Conservation (phyloP, 306 rosid genomes). For the Begonia masoniana region DNA sequence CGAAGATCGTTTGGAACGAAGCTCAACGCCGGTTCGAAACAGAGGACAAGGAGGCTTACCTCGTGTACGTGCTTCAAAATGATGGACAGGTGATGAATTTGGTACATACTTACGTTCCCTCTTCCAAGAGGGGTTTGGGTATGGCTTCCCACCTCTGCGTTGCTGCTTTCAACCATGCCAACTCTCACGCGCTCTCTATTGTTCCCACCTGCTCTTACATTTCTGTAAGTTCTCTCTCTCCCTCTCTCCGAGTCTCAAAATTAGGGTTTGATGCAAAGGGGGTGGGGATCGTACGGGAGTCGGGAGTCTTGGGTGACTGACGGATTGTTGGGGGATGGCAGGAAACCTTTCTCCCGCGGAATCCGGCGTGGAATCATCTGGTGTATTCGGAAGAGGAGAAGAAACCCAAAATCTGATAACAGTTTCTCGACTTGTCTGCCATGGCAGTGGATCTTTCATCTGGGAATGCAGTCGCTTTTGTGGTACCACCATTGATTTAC, state of each 20-base stretch:
- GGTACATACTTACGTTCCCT: constrained; percentile 74
- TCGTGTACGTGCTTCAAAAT: constrained; percentile 30
- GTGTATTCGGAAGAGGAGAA: constrained; percentile 30
- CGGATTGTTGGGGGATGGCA: constrained; percentile 16
- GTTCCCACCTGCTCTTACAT: constrained; percentile 77
- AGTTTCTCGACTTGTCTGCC: too few species aligned
- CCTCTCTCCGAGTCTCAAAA: neutral
- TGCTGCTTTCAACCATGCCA: constrained; percentile 78
- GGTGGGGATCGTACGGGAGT: too few species aligned
- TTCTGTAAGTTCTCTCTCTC: constrained; percentile 38
- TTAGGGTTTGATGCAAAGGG: neutral
- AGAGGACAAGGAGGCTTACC: constrained; percentile 66
- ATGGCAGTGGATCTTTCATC: too few species aligned
- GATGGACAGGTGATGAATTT: constrained; percentile 57
- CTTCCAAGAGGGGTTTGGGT: constrained; percentile 79
- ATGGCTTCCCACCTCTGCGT: constrained; percentile 66
- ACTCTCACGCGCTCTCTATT: constrained; percentile 36
- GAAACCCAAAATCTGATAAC: constrained; percentile 29
- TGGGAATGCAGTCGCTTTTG: too few species aligned
- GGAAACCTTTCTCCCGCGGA: constrained; percentile 77
- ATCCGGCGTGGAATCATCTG: constrained; percentile 52
- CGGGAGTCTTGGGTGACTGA: too few species aligned
- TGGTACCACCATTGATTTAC: too few species aligned
- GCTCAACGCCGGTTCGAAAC: constrained; percentile 48
- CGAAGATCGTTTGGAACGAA: constrained; percentile 55